Evolutionary conservation across 352 stramenopile genomes (phyloP), one percentile per base, ranked within the genome.

Genomic region (Globisporangium viniferum): DNA sequence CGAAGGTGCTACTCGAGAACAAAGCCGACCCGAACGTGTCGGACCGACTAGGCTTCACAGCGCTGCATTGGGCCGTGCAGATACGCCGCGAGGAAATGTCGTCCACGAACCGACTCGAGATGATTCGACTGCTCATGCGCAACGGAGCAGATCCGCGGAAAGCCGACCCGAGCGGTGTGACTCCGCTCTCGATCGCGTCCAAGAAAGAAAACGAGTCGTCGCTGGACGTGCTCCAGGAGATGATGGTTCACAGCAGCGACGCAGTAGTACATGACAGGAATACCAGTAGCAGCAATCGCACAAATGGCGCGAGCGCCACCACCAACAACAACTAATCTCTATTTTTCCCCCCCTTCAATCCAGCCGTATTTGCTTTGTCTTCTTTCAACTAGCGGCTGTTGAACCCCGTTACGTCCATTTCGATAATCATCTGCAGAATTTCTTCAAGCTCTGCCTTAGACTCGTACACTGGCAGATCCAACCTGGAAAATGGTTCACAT

Each of bases 381-480:
- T 31, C 39, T 4, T 51, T 10, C 33, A 14, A 33, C 67, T 67
- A 93, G n/a, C 79, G 77, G 64, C 78, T 84, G 74, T 80, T 93
- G 73, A 93, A 93, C 6, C 85, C 85, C 44, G 85, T 93, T 24
- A 91, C 80, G 64, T 91, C 85, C 70, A 89, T 88, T 61, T 88
- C 68, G 59, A 93, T 82, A 58, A 91, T 63, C 77, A 99, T 89
- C 41, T 82, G 87, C 56, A 99, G 79, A 66, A 96, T 98, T 57
- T 98, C 82, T 69, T 98, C 77, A 14, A 99, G 73, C 48, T 99
- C 92, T 53, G 86, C 82, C 73, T 97, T 98, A 0, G 78, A 85
- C 35, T 77, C 59, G 72, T 93, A 95, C 24, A 94, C 71, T 0
- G 86, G 86, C 18, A 95, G 68, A 68, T 94, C 88, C 35, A 95